phyloP scores from a whole-genome alignment of 1,284 basidiomycete genomes.

The Pascua guehoae region DNA sequence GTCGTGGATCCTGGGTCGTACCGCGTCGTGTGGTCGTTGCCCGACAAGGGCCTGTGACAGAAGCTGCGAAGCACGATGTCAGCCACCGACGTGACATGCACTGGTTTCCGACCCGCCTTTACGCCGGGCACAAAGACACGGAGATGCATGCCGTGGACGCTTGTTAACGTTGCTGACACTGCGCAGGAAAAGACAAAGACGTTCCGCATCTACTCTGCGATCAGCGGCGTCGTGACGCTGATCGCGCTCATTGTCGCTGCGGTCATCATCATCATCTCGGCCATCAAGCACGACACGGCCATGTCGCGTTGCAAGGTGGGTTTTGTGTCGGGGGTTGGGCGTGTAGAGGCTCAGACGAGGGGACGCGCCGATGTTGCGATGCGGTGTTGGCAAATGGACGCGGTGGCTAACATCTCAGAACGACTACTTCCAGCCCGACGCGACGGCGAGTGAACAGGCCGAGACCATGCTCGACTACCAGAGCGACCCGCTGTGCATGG shows the following conservation, averaged over 20 bases:
- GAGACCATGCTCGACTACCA: constrained; percentile 46
- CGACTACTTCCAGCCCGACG: constrained; percentile 29
- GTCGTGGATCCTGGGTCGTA: not conserved
- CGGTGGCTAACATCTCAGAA: constrained; percentile 3
- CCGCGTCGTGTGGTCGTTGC: too few relatives aligned
- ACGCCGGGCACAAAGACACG: not conserved
- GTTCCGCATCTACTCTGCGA: constrained; percentile 68
- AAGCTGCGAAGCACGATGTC: too few relatives aligned
- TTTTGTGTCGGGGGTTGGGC: constrained; percentile 27
- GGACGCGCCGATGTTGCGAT: constrained; percentile 56
- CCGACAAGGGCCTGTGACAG: too few relatives aligned
- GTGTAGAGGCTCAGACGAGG: constrained; percentile 53
- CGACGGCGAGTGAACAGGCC: constrained; percentile 38
- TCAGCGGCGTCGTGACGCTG: constrained; percentile 61
- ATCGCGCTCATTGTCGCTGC: constrained; percentile 70
- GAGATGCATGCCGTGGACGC: not conserved
- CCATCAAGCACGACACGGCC: constrained; percentile 66
- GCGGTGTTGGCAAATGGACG: constrained; percentile 56
- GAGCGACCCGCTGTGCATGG: constrained; percentile 68
- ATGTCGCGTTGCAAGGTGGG: constrained; percentile 62
- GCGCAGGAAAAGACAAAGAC: constrained; percentile 68
- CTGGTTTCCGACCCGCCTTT: too few relatives aligned
- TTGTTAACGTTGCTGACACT: constrained; percentile 2
- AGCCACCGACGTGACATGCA: too few relatives aligned
- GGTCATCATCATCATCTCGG: constrained; percentile 74